Evolutionary conservation across 805 yeast species (phyloP), one percentile per base, ranked within the genome.

Genomic region (Myxozyma kluyveri): DNA sequence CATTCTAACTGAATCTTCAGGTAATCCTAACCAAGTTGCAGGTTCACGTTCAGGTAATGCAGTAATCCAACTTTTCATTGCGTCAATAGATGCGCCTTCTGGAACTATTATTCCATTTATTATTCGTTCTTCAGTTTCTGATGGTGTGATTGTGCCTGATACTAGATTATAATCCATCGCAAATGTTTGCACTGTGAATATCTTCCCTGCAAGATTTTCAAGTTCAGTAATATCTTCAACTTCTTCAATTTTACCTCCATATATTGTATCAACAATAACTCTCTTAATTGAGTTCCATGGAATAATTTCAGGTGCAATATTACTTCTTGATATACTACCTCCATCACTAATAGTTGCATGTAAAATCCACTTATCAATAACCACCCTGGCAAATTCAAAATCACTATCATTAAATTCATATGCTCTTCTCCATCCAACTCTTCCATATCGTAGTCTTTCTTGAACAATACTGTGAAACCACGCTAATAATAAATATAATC

Each of bases 371-470:
- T 71, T 67, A 37, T 72, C 72, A 44, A 83, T 65, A 18, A 81
- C 70, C 44, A 55, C 62, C 3, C 74, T 57, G 1, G 81, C 83
- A 21, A 80, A 72, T 9, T 70, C 67, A 48, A 83, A 75, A 64
- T 90, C 96, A n/a, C 82, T 68, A 50, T 86, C 87, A 63, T 79
- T 86, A 61, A 89, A 78, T 54, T 86, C 95, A 63, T 87, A 84
- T 7, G 59, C 63, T 57, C 77, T 76, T 1, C 69, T 60, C 68
- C 86, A 86, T 1, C 91, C 87, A 2, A 78, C 63, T 0, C 91
- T 88, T 0, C 73, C 75, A 57, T 75, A 83, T 42, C 84, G 71
- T 45, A 78, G 65, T 47, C 87, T 67, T 54, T 82, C 88, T 32
- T 74, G 74, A 2, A 88, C 63, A 0, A 84, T 63, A 0, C 86